phyloP scores from a whole-genome alignment of 176 grass and related monocot species.

The Oryza brachyantha region DNA sequence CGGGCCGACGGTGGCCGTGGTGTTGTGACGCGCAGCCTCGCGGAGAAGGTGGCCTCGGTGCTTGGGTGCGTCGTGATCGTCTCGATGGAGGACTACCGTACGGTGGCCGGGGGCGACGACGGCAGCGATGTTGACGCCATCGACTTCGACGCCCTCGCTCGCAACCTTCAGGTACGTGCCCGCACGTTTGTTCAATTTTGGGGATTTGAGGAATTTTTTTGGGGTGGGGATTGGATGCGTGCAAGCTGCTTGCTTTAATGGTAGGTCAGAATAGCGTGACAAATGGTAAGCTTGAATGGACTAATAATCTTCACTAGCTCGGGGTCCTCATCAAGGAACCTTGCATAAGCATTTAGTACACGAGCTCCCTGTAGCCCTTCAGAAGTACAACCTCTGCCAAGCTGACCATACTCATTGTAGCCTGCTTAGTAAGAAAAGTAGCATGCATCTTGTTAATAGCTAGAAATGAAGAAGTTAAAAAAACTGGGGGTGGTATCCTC shows the following conservation, averaged over 20 bases:
- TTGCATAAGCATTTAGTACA: too few relatives aligned
- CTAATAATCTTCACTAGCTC: too few relatives aligned
- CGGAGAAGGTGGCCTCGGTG: conserved; percentile 94
- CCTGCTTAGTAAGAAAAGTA: too few relatives aligned
- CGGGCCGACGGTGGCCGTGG: conserved; percentile 6
- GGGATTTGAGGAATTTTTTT: too few relatives aligned
- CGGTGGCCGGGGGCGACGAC: conserved; percentile 61
- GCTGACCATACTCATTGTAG: too few relatives aligned
- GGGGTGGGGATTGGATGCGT: conserved; percentile 29
- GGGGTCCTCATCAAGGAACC: too few relatives aligned
- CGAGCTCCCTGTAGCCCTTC: too few relatives aligned
- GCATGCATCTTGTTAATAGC: too few relatives aligned
- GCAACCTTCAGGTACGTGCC: conserved; percentile 64
- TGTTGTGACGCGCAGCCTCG: conserved; percentile 48
- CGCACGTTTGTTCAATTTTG: conserved; percentile 14
- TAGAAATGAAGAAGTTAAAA: too few relatives aligned
- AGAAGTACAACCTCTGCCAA: too few relatives aligned
- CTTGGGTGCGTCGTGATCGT: conserved; percentile 88
- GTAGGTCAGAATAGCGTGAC: background rate
- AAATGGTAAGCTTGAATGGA: conserved; percentile 27
- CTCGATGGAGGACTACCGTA: conserved; percentile 97
- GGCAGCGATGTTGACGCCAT: conserved; percentile 77
- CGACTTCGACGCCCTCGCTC: conserved; percentile 60
- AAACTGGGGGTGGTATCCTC: too few relatives aligned
- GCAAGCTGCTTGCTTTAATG: conserved; percentile 31